Percentiles rank a stretch among this genome's conserved stretches.
phyloP scores from a whole-genome alignment of 139 green algal genomes.

The Pleodorina starrii region DNA sequence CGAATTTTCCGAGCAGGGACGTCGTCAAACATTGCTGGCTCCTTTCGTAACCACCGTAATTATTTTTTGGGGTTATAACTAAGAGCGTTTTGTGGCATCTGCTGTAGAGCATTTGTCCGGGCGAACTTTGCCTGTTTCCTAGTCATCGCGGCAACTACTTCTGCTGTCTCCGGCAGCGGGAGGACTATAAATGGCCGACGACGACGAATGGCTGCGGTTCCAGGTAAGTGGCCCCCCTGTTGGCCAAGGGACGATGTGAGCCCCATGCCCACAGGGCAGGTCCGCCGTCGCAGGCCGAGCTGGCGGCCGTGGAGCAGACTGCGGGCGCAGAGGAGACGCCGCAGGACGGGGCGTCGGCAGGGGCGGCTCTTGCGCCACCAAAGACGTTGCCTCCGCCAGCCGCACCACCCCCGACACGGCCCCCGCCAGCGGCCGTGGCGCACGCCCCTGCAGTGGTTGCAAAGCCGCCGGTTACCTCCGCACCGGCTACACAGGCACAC shows the following conservation, averaged over 20 bases:
- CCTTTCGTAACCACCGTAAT: no score
- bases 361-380: not conserved
- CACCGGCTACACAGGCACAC: not conserved
- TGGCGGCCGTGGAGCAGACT: constrained; percentile 46
- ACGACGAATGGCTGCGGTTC: constrained; percentile 33
- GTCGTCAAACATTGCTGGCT: no score
- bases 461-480: not conserved
- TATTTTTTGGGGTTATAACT: no score
- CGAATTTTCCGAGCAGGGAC: no score
- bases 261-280: no score
- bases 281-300: constrained; percentile 55
- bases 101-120: no score
- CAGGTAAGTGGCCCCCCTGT: constrained; percentile 28
- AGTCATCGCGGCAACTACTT: no score
- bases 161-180: no score
- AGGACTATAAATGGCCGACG: no score
- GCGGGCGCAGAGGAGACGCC: not conserved
- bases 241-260: no score
- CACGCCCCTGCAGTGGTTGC: not conserved
- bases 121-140: no score
- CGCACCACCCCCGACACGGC: not conserved
- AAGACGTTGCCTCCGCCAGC: not conserved
- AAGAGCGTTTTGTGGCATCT: no score
- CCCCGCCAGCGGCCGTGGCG: not conserved
- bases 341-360: not conserved